Evolutionary conservation across 2,329 filamentous ascomycete species (phyloP), one percentile per base, ranked within the genome.

Genomic region (Lasiodiplodia citricola): DNA sequence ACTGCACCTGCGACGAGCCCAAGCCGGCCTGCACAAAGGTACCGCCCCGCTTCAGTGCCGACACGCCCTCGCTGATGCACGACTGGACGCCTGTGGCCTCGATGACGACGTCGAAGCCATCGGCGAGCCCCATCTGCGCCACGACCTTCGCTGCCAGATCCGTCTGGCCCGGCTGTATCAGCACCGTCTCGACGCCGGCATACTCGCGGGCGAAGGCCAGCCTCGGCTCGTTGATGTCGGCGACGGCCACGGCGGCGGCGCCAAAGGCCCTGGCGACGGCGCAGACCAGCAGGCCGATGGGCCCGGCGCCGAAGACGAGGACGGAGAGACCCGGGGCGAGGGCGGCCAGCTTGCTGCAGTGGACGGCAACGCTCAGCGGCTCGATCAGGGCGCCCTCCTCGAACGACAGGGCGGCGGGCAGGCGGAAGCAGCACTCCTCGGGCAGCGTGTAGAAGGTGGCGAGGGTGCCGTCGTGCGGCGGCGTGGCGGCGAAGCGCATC

Each of bases 251-350:
- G 0, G 88, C 88, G 74, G 88, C 84, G 2, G 88, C 88, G 0
- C 88, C 89, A 0, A 87, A 89, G 1, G 89, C 89, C 35, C 87
- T 81, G 1, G 88, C 88, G 0, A 85, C 86, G 3, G 87, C 86
- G 13, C 90, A 80, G 0, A 88, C 85, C 31, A 81, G 72, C 38
- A 81, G 70, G 14, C 79, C 80, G 67, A 81, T 78, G 3, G 93
- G 93, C 0, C 93, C 94, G 2, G 93, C 93, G 55, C 93, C 93
- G 84, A 96, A 95, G 21, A 97, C 90, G 3, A 96, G 90, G 18
- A 94, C 92, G 5, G 87, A 88, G 76, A 93, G 88, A 10, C 93
- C 93, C 1, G 92, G 92, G 71, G 85, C 85, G 71, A 97, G 85
- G 28, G 81, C 80, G 2, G 91, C 93, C 82, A 94, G 92, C 73